These are phyloP conservation scores for Ophiostoma novo-ulmi DNA, from an alignment of 2,329 filamentous ascomycete genomes.

Conservation along the genomic window DNA sequence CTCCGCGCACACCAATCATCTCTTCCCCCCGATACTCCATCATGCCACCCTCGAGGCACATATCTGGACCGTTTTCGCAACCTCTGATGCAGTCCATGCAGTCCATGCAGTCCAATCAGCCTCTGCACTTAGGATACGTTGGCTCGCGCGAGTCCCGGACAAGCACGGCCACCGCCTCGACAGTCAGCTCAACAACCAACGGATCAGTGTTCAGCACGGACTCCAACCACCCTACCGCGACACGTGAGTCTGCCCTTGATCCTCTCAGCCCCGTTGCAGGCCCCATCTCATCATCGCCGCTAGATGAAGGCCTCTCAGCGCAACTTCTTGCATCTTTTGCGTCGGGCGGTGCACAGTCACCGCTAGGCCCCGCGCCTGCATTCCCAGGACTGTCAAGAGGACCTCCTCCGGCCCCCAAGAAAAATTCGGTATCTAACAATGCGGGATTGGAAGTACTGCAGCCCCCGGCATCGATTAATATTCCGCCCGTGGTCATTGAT, in stretches of 20 bases:
- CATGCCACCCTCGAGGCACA: background rate
- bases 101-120: conserved; percentile 15
- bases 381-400: background rate
- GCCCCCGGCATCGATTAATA: background rate
- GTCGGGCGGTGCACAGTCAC: conserved; percentile 9
- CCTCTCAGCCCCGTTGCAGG: conserved; percentile 18
- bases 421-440: background rate
- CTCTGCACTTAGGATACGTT: background rate
- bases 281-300: conserved; percentile 12
- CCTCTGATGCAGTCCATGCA: background rate
- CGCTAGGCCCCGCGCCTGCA: background rate
- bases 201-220: conserved; percentile 25
- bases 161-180: conserved; percentile 26
- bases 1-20: conserved; percentile 8
- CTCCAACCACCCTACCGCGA: background rate
- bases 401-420: background rate
- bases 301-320: background rate
- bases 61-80: background rate
- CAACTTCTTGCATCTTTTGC: conserved; percentile 19
- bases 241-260: conserved; percentile 17
- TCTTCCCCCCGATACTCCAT: background rate
- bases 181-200: conserved; percentile 21
- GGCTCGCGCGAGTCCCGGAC: conserved; percentile 24
- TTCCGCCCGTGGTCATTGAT: conserved; percentile 20
- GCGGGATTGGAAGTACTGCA: background rate